phyloP scores from a whole-genome alignment of 352 stramenopile species.

The Thraustochytrium striatum region DNA sequence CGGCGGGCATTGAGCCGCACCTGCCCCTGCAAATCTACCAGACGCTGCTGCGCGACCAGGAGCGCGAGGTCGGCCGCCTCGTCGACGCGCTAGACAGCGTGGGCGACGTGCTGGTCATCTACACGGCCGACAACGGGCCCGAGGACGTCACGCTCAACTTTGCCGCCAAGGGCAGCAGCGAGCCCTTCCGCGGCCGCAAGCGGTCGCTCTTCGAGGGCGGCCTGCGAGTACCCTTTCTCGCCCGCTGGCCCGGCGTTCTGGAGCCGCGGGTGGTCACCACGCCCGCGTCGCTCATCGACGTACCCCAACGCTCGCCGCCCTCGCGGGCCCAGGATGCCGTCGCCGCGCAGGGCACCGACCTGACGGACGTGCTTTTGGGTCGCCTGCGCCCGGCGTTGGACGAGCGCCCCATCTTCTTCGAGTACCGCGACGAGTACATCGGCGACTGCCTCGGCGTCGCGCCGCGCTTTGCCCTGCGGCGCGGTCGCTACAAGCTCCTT shows the following conservation, averaged over 20 bases:
- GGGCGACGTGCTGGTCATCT: conserved; percentile 24
- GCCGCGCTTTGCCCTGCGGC: conserved; percentile 29
- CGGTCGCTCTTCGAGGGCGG: conserved; percentile 54
- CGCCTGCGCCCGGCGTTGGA: neutral
- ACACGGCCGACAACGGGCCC: conserved; percentile 49
- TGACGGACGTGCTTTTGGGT: neutral
- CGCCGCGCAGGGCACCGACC: neutral
- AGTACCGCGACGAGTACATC: conserved; percentile 31
- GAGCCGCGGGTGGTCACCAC: neutral
- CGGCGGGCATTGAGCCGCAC: neutral
- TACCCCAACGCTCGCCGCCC: conserved; percentile 19
- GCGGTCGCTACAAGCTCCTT: conserved; percentile 41
- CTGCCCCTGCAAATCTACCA: conserved; percentile 37
- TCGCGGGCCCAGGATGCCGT: no score
- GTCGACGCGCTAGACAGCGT: neutral
- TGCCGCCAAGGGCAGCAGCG: conserved; percentile 31
- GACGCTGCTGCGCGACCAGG: conserved; percentile 40
- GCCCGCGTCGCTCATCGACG: conserved; percentile 6
- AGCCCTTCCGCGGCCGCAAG: conserved; percentile 50
- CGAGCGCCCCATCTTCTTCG: conserved; percentile 37
- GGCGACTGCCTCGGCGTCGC: conserved; percentile 8
- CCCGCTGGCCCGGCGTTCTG: conserved; percentile 45
- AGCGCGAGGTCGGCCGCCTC: conserved; percentile 10
- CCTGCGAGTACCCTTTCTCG: conserved; percentile 44
- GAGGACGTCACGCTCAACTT: conserved; percentile 52